Base-by-base conservation (phyloP, 139 green algal species). In the Yamagishiella unicocca region DNA sequence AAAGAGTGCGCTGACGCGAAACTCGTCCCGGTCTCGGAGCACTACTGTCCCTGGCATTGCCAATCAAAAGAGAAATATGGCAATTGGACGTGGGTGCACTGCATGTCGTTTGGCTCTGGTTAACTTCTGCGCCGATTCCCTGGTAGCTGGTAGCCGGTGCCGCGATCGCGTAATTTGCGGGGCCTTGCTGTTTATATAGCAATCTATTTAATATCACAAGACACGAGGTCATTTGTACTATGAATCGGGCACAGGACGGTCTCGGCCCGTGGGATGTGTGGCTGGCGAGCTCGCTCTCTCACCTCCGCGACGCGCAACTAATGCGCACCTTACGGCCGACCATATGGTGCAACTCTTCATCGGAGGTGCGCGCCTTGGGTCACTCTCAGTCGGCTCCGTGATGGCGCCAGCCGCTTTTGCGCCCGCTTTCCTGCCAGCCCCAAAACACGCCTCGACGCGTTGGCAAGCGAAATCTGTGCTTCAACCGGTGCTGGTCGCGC, bases 301-400 rank as follows among this genome's bases (percentile, higher is more conserved):
- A 68, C 0, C 82, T 95, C 29, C 66, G 77, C 0, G 2, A 45
- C 22, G 45, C 75, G 14, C 84, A 81, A 67, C 62, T 96, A 38
- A 87, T 95, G 46, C 83, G 94, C 8, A 83, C 46, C 6, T 78
- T 95, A 38, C 85, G 91, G 0, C 91, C 94, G 0, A 92, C 90
- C 0, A 27, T 90, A 1, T 88, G 91, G 4, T 62, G 42, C 25
- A 82, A 67, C 2, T 89, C 90, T 21, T 91, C 78, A 33, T 88
- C 82, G 0, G 29, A 82, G 58, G 87, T 85, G 40, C 24, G 76
- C 58, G 19, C 14, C n/a, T n/a, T n/a, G n/a, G n/a, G n/a, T n/a
- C n/a, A 58, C 50, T 58, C 14, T 17, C 50, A 25, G 50, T 58
- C 17, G 50, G 50, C 50, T 17, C 17, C 50, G 50, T 58, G 50